A percentile compares a stretch with the other conserved stretches of the same genome.
phyloP scores from a whole-genome alignment of 2,329 filamentous ascomycete species.

The Colletotrichum filicis region DNA sequence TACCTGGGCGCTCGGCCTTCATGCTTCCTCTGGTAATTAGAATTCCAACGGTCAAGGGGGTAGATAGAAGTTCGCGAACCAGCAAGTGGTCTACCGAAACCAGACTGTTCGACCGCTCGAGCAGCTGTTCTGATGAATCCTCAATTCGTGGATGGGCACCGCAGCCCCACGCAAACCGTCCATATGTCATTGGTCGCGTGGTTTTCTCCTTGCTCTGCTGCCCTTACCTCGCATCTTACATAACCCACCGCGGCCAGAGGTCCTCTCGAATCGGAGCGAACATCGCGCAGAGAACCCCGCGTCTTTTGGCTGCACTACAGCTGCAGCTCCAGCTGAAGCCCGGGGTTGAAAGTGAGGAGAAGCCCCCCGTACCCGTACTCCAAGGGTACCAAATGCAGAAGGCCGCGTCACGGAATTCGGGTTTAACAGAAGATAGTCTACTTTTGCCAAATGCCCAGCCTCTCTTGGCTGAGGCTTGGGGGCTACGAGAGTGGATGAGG shows the following conservation, averaged over 20 bases:
- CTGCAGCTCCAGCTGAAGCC: neutral
- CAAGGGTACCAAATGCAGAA: neutral
- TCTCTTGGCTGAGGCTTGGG: neutral
- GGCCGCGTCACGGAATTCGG: slow-evolving; percentile 7
- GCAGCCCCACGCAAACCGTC: neutral
- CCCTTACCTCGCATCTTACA: neutral
- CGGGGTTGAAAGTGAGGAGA: neutral
- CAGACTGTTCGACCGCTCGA: no score
- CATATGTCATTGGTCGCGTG: neutral
- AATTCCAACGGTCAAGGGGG: neutral
- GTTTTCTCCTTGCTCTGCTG: neutral
- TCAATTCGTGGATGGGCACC: neutral
- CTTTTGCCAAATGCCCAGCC: slow-evolving; percentile 2
- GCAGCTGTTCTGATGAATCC: no score
- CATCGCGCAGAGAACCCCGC: slow-evolving; percentile 1
- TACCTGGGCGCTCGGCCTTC: neutral
- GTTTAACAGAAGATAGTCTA: neutral
- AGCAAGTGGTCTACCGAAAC: neutral
- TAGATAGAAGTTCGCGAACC: neutral
- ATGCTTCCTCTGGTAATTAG: neutral
- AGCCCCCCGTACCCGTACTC: neutral
- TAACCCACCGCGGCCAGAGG: neutral
- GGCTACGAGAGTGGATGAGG: neutral
- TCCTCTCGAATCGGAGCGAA: neutral
- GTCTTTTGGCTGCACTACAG: neutral